These are phyloP conservation scores for Tylopilus rubrobrunneus DNA, from an alignment of 768 basidiomycete genomes.

Conservation along the genomic window DNA sequence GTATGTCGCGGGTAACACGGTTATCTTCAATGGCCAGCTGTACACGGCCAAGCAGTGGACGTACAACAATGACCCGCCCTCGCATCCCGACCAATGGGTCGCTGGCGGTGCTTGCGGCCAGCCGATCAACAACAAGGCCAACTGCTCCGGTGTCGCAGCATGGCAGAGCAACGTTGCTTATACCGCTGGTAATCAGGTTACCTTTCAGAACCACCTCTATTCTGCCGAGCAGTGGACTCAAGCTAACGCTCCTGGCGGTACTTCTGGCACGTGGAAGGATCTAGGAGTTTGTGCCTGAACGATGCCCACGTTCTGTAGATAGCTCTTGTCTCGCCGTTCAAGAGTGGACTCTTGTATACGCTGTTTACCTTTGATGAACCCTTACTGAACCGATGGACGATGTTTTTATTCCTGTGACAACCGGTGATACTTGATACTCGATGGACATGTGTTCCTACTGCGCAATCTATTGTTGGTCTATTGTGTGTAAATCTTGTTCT, in stretches of 20 bases:
- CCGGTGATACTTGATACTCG: too few species aligned
- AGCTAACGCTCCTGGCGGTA: conserved; percentile 22
- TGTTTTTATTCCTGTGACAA: too few species aligned
- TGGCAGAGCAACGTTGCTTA: conserved; percentile 21
- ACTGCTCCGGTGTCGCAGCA: conserved; percentile 17
- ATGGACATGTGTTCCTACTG: too few species aligned
- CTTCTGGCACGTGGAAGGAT: conserved; percentile 26
- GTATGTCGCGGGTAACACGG: conserved; percentile 23
- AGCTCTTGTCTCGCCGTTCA: too few species aligned
- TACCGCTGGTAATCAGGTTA: conserved; percentile 12
- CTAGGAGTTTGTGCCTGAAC: conserved; percentile 18
- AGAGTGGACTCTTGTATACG: too few species aligned
- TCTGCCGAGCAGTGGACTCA: conserved; percentile 21
- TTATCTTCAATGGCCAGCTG: conserved; percentile 20
- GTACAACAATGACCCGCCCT: conserved; percentile 15
- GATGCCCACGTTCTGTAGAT: too few species aligned
- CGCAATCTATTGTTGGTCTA: too few species aligned
- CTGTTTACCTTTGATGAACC: too few species aligned
- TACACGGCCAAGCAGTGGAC: conserved; percentile 27
- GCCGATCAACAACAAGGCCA: conserved; percentile 22
- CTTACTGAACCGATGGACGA: too few species aligned
- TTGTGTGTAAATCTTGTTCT: too few species aligned
- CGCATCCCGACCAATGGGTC: conserved; percentile 18
- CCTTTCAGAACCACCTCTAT: conserved; percentile 18
- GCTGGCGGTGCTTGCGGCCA: conserved; percentile 7